These are phyloP conservation scores for Lachancea fermentati DNA, from an alignment of 805 yeast genomes.

Conservation along the genomic window DNA sequence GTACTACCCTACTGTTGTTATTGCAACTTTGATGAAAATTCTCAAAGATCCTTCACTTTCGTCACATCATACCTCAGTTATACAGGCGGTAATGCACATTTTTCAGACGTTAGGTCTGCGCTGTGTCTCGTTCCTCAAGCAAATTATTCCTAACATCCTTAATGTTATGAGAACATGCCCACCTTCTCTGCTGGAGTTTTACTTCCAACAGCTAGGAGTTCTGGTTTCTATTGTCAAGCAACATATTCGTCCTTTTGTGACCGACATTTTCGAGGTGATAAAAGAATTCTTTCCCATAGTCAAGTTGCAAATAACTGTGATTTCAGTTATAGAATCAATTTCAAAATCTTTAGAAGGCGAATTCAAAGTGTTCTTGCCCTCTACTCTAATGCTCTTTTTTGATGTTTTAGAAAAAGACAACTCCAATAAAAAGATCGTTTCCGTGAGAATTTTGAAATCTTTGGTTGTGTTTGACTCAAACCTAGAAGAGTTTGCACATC, in stretches of 20 bases:
- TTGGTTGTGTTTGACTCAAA: slow-evolving; percentile 83
- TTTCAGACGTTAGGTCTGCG: slow-evolving; percentile 84
- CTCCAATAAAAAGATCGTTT: slow-evolving; percentile 52
- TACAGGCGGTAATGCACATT: slow-evolving; percentile 90
- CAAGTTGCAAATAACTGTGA: slow-evolving; percentile 69
- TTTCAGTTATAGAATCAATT: slow-evolving; percentile 75
- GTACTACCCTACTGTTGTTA: slow-evolving; percentile 92
- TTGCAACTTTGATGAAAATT: slow-evolving; percentile 75
- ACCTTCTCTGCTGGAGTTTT: slow-evolving; percentile 72
- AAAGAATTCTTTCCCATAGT: slow-evolving; percentile 63
- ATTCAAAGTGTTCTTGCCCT: slow-evolving; percentile 77
- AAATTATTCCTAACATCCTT: slow-evolving; percentile 82
- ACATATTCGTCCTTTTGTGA: slow-evolving; percentile 79
- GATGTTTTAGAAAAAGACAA: slow-evolving; percentile 71
- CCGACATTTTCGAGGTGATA: slow-evolving; percentile 67
- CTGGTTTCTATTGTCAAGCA: slow-evolving; percentile 79
- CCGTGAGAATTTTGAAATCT: slow-evolving; percentile 71
- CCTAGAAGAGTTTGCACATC: slow-evolving; percentile 81
- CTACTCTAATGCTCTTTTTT: slow-evolving; percentile 67
- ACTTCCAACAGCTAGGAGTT: slow-evolving; percentile 82
- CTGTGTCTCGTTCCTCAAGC: slow-evolving; percentile 83
- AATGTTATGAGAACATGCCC: slow-evolving; percentile 80
- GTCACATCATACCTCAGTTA: slow-evolving; percentile 82
- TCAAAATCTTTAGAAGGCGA: slow-evolving; percentile 88
- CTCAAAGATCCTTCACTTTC: slow-evolving; percentile 80